Evolutionary conservation across 805 yeast species (phyloP).

Genomic region (Hanseniaspora lindneri): DNA sequence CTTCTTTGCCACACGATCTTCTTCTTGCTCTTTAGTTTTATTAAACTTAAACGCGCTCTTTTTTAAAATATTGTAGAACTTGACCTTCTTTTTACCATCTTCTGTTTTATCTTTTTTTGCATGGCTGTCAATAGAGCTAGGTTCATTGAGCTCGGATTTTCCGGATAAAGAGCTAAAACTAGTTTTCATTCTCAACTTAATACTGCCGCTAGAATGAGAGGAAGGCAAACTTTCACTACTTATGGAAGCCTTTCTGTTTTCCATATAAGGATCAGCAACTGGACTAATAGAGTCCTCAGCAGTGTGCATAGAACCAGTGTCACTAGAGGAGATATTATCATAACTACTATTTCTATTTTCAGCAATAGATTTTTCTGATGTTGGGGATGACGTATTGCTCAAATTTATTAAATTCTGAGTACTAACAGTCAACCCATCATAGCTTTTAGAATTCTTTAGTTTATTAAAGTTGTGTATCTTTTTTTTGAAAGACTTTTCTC

Average conservation of each 20-base stretch:
- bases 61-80: constrained; percentile 7
- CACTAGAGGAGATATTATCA: constrained; percentile 7
- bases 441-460: not conserved
- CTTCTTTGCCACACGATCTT: not conserved
- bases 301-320: constrained; percentile 13
- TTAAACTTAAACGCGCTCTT: constrained; percentile 12
- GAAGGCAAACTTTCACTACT: not conserved
- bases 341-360: not conserved
- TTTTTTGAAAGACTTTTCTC: constrained; percentile 29
- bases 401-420: not conserved
- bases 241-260: too few relatives aligned
- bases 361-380: not conserved
- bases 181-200: too few relatives aligned
- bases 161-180: too few relatives aligned
- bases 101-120: not conserved
- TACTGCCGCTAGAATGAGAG: not conserved
- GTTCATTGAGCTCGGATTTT: too few relatives aligned
- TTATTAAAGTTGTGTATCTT: not conserved
- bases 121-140: too few relatives aligned
- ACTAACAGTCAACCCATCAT: constrained; percentile 1
- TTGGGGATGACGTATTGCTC: constrained; percentile 1
- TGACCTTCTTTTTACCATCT: constrained; percentile 2
- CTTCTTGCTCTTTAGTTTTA: not conserved
- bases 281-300: constrained; percentile 10
- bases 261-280: not conserved